Base-by-base conservation (phyloP, 306 rosid genomes). In the Fagus sylvatica region DNA sequence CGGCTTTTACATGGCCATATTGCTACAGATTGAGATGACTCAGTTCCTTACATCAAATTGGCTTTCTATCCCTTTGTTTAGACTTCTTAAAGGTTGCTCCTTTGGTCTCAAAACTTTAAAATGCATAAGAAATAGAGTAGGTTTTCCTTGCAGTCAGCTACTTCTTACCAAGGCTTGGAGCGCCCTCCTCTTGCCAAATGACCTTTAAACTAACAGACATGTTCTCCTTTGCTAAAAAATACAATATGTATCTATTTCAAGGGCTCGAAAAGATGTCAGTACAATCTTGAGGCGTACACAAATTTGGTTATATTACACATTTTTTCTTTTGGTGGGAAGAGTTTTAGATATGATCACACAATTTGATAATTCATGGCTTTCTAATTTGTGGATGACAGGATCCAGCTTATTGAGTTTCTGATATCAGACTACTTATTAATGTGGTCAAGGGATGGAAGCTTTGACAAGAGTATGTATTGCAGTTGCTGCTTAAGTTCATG, bases 341-440 rank as follows among this genome's bases (percentile, higher is more conserved):
- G 54, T 51, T 66, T 62, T 42, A 0, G 6, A 43, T 36, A 46
- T 62, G 59, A 28, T 55, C 53, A 62, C 51, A 7, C 13, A 37
- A 32, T 60, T 56, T 16, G 19, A 71, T 72, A 69, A 13, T 53
- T 32, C 33, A 28, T 17, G 60, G 19, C 11, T 69, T 49, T 76
- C 69, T 81, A 46, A 76, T 71, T 75, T 32, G 70, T 64, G 71
- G 74, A 74, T 60, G 56, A 72, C 91, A 93, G 97, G 98, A 91
- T 95, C 75, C 98, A 93, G 86, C 97, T 95, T 71, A 64, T 89
- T 60, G 96, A 93, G 87, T 89, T 91, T 81, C 75, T 95, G 87
- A 89, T 87, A 76, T 78, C 86, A n/a, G 98, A 91, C 83, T 88
- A 86, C 93, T 87, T 87, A 30, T 46, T 59, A 43, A 81, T 79